Conservation (phyloP, 2,329 filamentous ascomycete genomes). For the Botrytis aclada region DNA sequence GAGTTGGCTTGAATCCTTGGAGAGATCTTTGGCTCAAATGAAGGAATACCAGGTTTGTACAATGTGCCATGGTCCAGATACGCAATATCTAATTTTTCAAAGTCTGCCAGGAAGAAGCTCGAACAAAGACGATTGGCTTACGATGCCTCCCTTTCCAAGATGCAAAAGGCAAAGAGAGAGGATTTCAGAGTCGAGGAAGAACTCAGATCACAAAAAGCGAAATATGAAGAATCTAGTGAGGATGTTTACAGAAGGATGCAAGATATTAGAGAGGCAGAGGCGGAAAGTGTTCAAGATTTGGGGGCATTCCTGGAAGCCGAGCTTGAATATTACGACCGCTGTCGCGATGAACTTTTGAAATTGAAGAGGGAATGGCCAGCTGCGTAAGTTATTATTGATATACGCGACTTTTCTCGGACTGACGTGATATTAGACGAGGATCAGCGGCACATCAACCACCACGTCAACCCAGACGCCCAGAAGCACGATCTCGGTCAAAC, state of each 20-base stretch:
- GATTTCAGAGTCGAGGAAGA: slow-evolving; percentile 94
- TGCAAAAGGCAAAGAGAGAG: slow-evolving; percentile 91
- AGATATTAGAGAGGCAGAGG: slow-evolving; percentile 90
- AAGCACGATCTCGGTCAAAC: slow-evolving; percentile 53
- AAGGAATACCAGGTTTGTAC: slow-evolving; percentile 86
- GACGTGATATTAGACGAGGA: slow-evolving; percentile 15
- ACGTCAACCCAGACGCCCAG: slow-evolving; percentile 28
- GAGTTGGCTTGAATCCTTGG: slow-evolving; percentile 87
- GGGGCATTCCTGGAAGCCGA: slow-evolving; percentile 82
- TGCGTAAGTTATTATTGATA: slow-evolving; percentile 44
- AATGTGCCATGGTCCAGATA: neutral
- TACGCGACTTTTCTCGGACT: neutral
- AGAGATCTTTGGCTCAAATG: slow-evolving; percentile 88
- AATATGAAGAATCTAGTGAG: slow-evolving; percentile 93
- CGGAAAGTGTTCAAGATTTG: slow-evolving; percentile 76
- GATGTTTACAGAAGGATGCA: slow-evolving; percentile 91
- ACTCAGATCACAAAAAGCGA: slow-evolving; percentile 83
- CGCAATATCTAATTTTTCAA: slow-evolving; percentile 28
- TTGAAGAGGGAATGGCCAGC: slow-evolving; percentile 68
- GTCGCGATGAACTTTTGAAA: slow-evolving; percentile 74
- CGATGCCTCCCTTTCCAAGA: slow-evolving; percentile 82
- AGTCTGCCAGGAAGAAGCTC: slow-evolving; percentile 87
- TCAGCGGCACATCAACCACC: slow-evolving; percentile 23
- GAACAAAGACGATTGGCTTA: slow-evolving; percentile 86
- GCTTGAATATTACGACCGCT: slow-evolving; percentile 86